Evolutionary conservation across 108 stramenopile genomes (phyloP), one percentile per base, ranked within the genome.

Genomic region (Discostella stelligeroides): DNA sequence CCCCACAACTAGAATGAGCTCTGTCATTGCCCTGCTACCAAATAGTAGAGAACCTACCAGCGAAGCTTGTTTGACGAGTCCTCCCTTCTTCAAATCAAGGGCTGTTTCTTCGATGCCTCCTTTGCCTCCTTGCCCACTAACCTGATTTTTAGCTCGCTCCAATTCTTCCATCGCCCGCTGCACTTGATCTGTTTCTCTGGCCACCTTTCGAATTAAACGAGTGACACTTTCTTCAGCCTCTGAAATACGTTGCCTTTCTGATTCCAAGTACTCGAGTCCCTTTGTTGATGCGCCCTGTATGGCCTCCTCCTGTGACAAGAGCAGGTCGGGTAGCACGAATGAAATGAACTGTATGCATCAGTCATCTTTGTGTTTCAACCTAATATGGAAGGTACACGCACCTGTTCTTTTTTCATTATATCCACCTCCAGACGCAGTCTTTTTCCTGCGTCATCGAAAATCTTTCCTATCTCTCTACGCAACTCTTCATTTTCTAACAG

Each of bases 151-250:
- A n/a, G 28, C 75, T 41, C 62, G 68, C 60, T 77, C 76, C 59
- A 77, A 65, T 27, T 70, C 76, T 20, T 69, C 76, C 76, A 77
- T 77, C 41, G 76, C 76, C 63, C 70, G 42, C 48, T 70, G 76
- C 12, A 77, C 76, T 46, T 68, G 60, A 17, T 70, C 63, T 46
- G 68, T 77, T 50, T 70, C 57, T 34, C 34, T 40, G 48, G 76
- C 63, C 14, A 77, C 76, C 37, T 69, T 77, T 51, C 68, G 66
- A 24, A 77, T 77, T 45, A 77, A 65, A 17, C 68, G 68, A 29
- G 63, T 48, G 0, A 70, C 76, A 65, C 76, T 77, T 53, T 56
- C 76, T 43, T 77, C 63, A 28, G 76, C 76, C 57, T 77, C 76
- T 14, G 76, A 40, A 42, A 77, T 63, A 15, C 76, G 76, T 48